Conservation (phyloP, 805 yeast species). For the Pachysolen tannophilus region DNA sequence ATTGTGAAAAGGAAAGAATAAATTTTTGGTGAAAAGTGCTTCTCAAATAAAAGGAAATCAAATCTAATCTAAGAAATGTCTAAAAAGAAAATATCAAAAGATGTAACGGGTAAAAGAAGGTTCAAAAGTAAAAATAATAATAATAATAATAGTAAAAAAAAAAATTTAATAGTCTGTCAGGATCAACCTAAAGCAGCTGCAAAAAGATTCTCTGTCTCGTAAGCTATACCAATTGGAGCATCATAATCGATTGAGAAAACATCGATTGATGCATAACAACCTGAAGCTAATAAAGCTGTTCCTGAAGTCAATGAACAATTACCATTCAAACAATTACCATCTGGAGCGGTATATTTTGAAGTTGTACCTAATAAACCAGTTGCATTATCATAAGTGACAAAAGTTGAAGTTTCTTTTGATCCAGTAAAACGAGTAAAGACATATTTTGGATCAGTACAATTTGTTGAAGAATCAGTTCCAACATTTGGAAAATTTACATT, state of each 20-base stretch:
- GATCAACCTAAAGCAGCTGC: too few relatives aligned
- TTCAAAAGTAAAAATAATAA: too few relatives aligned
- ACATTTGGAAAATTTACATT: slow-evolving; percentile 43
- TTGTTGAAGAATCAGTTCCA: slow-evolving; percentile 26
- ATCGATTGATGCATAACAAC: slow-evolving; percentile 36
- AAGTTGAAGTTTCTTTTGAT: slow-evolving; percentile 22
- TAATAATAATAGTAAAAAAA: too few relatives aligned
- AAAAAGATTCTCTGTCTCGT: slow-evolving; percentile 11
- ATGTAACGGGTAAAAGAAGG: too few relatives aligned
- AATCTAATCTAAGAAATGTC: too few relatives aligned
- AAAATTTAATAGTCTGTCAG: too few relatives aligned
- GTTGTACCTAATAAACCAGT: slow-evolving; percentile 24
- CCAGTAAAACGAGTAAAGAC: slow-evolving; percentile 41
- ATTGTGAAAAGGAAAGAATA: too few relatives aligned
- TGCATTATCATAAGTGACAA: slow-evolving; percentile 27
- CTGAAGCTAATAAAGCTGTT: slow-evolving; percentile 20
- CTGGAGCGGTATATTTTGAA: slow-evolving; percentile 15
- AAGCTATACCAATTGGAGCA: slow-evolving; percentile 17
- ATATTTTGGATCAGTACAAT: slow-evolving; percentile 34
- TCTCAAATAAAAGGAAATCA: too few relatives aligned
- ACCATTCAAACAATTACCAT: slow-evolving; percentile 29
- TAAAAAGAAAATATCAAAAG: too few relatives aligned
- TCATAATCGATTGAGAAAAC: slow-evolving; percentile 42
- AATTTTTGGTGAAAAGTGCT: too few relatives aligned
- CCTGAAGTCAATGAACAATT: slow-evolving; percentile 37